Percentiles rank a stretch among this genome's conserved stretches.
Conservation (phyloP, 257 asterid species). For the Catharanthus roseus region DNA sequence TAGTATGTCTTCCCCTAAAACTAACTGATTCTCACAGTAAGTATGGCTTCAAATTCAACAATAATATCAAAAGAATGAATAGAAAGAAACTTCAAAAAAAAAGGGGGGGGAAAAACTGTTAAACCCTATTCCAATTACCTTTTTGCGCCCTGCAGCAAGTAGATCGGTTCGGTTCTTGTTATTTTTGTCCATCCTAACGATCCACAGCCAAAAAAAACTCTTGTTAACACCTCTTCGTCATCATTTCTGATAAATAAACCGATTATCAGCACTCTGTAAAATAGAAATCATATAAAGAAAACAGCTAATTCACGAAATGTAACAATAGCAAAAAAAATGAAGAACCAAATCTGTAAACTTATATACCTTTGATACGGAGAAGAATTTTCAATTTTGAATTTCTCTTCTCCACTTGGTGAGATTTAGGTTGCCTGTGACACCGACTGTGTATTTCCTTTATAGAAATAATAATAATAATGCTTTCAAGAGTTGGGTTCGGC, state of each 20-base stretch:
- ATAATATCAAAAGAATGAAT: not conserved
- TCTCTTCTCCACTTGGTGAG: not conserved
- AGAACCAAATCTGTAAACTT: not conserved
- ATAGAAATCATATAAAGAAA: not conserved
- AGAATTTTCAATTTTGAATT: not conserved
- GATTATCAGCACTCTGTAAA: not conserved
- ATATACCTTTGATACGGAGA: not conserved
- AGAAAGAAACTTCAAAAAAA: not conserved
- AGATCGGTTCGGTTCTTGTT: constrained; percentile 77
- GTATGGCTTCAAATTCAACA: not conserved
- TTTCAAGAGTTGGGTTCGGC: not conserved
- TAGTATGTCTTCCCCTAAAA: not conserved
- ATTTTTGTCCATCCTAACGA: constrained; percentile 67
- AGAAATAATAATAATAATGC: no score
- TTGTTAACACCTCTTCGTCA: not conserved
- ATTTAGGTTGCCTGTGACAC: not conserved
- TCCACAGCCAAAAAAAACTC: constrained; percentile 25
- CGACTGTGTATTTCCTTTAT: not conserved
- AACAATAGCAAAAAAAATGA: not conserved
- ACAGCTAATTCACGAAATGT: not conserved
- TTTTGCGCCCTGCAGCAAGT: constrained; percentile 88
- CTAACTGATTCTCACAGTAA: not conserved
- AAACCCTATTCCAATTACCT: constrained; percentile 36
- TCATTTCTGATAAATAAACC: not conserved
- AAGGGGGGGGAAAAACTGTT: not conserved